Conservation (phyloP, 306 rosid species). For the Trichosanthes truncata region DNA sequence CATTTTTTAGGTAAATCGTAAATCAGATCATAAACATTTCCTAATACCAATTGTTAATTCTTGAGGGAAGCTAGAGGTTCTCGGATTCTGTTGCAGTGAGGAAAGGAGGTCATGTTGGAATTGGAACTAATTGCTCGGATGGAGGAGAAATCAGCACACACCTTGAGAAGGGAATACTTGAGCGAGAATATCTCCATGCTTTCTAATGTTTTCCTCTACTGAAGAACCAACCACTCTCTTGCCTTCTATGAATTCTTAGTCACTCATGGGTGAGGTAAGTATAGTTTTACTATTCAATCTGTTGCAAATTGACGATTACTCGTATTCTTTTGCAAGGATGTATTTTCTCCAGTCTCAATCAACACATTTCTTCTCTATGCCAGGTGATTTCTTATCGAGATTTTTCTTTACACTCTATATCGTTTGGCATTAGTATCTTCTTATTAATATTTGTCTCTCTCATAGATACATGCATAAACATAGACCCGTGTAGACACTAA, state of each 20-base stretch:
- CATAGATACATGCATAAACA: not conserved
- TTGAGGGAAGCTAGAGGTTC: not conserved
- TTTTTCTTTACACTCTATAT: not conserved
- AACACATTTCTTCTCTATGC: not conserved
- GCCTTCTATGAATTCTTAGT: not conserved
- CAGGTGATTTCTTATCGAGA: not conserved
- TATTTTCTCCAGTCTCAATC: not conserved
- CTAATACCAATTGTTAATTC: not conserved
- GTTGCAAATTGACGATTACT: not conserved
- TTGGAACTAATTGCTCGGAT: not conserved
- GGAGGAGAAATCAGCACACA: not conserved
- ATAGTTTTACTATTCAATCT: not conserved
- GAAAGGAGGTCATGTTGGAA: not conserved
- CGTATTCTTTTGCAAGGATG: not conserved
- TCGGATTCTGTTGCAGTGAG: not conserved
- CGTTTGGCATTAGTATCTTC: not conserved
- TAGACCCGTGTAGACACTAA: not conserved
- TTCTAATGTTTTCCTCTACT: not conserved
- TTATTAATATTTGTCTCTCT: not conserved
- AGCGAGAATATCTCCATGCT: not conserved
- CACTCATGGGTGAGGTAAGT: not conserved
- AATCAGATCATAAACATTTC: not conserved
- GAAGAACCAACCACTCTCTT: not conserved
- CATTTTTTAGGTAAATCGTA: not conserved
- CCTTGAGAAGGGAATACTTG: not conserved